phyloP scores from a whole-genome alignment of 2,329 filamentous ascomycete species.

The Sporothrix protearum region DNA sequence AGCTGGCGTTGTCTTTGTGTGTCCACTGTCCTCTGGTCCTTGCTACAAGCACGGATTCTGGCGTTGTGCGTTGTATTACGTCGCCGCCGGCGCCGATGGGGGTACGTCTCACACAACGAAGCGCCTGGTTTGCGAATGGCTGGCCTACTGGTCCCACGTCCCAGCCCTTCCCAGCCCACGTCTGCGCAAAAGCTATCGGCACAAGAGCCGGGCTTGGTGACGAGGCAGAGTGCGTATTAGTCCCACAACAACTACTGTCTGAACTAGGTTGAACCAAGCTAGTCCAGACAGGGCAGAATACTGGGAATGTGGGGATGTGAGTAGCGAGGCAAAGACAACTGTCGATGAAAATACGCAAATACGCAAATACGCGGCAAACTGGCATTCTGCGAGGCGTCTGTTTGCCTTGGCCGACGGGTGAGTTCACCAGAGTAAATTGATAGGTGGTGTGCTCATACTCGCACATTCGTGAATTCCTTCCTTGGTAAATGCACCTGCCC shows the following conservation, averaged over 20 bases:
- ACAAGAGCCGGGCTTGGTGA: conserved; percentile 4
- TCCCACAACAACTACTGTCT: no score
- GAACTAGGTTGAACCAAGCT: no score
- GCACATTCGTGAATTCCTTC: not conserved
- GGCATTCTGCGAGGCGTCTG: not conserved
- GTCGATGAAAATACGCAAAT: not conserved
- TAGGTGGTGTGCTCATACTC: not conserved
- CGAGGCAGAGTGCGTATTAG: conserved; percentile 21
- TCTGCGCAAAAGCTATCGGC: not conserved
- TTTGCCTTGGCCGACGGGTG: not conserved
- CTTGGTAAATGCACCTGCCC: not conserved
- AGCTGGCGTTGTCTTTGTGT: not conserved
- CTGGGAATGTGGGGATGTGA: not conserved
- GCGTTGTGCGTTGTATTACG: not conserved
- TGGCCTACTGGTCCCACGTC: not conserved
- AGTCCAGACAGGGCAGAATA: conserved; percentile 6
- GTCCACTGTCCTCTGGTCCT: not conserved
- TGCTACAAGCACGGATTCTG: not conserved
- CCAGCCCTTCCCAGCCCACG: not conserved
- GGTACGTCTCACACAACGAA: not conserved
- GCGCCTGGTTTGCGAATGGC: not conserved
- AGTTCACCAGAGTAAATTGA: not conserved
- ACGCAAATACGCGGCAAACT: not conserved
- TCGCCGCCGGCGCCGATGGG: not conserved
- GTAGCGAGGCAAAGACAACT: not conserved